Conservation (phyloP, 2,329 filamentous ascomycete species). For the Penicillium polonicum region DNA sequence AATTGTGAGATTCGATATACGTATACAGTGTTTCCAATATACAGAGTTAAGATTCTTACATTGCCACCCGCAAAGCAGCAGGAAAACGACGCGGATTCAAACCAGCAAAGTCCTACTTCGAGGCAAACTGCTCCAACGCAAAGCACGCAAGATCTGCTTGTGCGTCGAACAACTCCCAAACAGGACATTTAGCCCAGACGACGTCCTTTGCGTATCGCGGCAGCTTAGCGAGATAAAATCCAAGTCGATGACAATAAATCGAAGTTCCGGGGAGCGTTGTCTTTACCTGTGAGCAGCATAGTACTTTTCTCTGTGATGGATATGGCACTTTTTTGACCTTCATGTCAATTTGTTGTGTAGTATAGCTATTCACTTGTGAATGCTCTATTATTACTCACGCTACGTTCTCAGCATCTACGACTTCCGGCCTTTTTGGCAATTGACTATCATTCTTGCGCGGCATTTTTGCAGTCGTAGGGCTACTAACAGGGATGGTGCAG, state of each 20-base stretch:
- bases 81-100: background rate
- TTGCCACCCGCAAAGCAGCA: conserved; percentile 12
- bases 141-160: background rate
- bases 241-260: too few species aligned
- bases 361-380: too few species aligned
- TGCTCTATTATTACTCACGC: background rate
- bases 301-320: too few species aligned
- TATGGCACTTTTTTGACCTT: too few species aligned
- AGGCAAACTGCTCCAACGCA: background rate
- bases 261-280: too few species aligned
- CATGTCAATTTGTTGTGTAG: too few species aligned
- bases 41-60: conserved; percentile 12
- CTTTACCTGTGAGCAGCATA: too few species aligned
- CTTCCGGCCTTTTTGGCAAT: background rate
- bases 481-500: background rate
- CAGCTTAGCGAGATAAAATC: too few species aligned
- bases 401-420: background rate
- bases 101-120: background rate
- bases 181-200: too few species aligned
- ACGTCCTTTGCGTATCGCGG: too few species aligned
- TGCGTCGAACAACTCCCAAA: too few species aligned
- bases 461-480: background rate
- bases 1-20: background rate
- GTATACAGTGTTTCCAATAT: background rate
- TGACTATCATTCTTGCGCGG: background rate